Conservation (phyloP, 2,329 filamentous ascomycete species). For the Coleophoma eucalyptorum region DNA sequence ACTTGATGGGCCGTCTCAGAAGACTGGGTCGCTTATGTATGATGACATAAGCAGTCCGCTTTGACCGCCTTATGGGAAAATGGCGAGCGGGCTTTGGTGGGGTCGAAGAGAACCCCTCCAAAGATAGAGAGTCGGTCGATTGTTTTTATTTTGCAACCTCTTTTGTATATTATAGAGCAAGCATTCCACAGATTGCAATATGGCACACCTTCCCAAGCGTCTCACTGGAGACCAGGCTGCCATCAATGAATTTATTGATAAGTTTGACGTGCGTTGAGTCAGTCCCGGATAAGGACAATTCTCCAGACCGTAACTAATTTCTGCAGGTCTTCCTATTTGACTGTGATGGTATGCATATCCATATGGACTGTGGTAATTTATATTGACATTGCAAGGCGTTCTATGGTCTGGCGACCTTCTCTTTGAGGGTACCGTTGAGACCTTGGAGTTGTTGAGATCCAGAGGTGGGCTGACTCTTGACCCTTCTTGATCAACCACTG, state of each 20-base stretch:
- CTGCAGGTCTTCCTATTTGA: constrained; percentile 85
- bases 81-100: no score
- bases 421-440: constrained; percentile 82
- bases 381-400: constrained; percentile 58
- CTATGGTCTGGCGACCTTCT: constrained; percentile 94
- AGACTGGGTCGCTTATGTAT: no score
- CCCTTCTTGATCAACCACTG: constrained; percentile 3
- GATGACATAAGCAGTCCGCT: no score
- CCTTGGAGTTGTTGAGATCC: constrained; percentile 74
- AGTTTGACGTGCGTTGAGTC: constrained; percentile 76
- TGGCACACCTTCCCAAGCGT: constrained; percentile 44
- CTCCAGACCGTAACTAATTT: constrained; percentile 15
- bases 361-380: constrained; percentile 19
- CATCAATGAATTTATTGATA: constrained; percentile 79
- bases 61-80: no score
- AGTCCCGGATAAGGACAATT: constrained; percentile 7
- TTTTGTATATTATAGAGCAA: neutral
- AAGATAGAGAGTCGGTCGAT: neutral
- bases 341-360: constrained; percentile 73
- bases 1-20: no score
- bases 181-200: neutral
- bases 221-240: constrained; percentile 75
- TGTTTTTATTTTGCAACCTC: neutral
- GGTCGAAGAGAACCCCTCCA: no score
- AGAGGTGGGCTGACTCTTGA: constrained; percentile 56